These are phyloP conservation scores for Patellaria atrata DNA, from an alignment of 495 filamentous ascomycete genomes.

Conservation along the genomic window DNA sequence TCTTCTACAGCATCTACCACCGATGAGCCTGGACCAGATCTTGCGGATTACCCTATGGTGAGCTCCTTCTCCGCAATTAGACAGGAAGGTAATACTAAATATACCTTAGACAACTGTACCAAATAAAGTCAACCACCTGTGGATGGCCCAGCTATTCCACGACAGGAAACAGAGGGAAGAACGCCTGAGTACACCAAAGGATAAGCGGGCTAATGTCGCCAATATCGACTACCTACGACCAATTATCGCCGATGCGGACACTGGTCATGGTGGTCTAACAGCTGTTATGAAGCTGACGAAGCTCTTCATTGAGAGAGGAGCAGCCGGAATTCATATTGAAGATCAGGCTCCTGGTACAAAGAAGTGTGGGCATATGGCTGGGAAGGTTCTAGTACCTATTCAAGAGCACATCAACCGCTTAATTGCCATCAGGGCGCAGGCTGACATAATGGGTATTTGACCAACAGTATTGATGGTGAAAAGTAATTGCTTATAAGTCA, in stretches of 20 bases:
- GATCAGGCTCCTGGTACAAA: constrained; percentile 97
- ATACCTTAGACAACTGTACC: constrained; percentile 73
- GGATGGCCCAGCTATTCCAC: constrained; percentile 97
- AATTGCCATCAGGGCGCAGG: constrained; percentile 91
- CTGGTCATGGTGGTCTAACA: constrained; percentile 90
- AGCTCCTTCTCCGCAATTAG: constrained; percentile 19
- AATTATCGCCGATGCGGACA: constrained; percentile 95
- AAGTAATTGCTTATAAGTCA: constrained; percentile 1
- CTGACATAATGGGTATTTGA: constrained; percentile 89
- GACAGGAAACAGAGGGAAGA: constrained; percentile 98
- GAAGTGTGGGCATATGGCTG: constrained; percentile 99
- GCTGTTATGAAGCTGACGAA: constrained; percentile 99
- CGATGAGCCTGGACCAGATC: constrained; percentile 92
- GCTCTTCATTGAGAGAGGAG: constrained; percentile 92
- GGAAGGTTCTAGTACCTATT: constrained; percentile 95
- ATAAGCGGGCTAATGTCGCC: constrained; percentile 55
- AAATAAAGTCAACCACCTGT: constrained; percentile 94
- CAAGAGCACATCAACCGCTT: constrained; percentile 97
- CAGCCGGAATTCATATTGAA: constrained; percentile 96
- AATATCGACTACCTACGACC: constrained; percentile 91
- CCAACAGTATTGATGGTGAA: not conserved
- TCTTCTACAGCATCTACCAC: constrained; percentile 88
- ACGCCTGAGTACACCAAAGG: constrained; percentile 62
- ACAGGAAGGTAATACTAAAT: not conserved
- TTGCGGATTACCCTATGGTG: constrained; percentile 96